phyloP scores from a whole-genome alignment of 352 stramenopile species.

The Plasmopara muralis region DNA sequence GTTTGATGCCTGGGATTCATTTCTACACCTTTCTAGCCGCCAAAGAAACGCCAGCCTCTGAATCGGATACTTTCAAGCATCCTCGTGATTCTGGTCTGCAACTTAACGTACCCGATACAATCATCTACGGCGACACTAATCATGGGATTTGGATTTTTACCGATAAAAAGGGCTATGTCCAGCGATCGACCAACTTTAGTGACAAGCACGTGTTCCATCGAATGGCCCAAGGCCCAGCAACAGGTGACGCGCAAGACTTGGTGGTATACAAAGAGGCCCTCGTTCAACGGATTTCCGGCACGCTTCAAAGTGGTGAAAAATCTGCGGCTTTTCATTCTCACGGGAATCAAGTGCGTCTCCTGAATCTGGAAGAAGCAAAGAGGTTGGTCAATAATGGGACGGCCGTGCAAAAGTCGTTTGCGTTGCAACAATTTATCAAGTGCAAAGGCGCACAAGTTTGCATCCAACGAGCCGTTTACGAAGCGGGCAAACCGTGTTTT shows the following conservation, averaged over 20 bases:
- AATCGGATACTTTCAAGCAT: neutral
- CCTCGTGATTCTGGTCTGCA: slow-evolving; percentile 8
- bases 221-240: slow-evolving; percentile 27
- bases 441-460: slow-evolving; percentile 73
- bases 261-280: slow-evolving; percentile 72
- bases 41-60: slow-evolving; percentile 28
- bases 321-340: slow-evolving; percentile 27
- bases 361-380: slow-evolving; percentile 59
- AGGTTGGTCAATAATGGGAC: slow-evolving; percentile 59
- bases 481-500: slow-evolving; percentile 45
- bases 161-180: slow-evolving; percentile 59
- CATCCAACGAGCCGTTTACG: slow-evolving; percentile 58
- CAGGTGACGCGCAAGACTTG: slow-evolving; percentile 36
- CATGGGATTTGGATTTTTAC: slow-evolving; percentile 67
- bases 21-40: slow-evolving; percentile 73
- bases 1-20: slow-evolving; percentile 71
- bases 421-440: slow-evolving; percentile 62
- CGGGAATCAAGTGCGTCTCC: slow-evolving; percentile 60
- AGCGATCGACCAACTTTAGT: slow-evolving; percentile 52
- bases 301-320: slow-evolving; percentile 5
- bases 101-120: slow-evolving; percentile 72
- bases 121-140: slow-evolving; percentile 72
- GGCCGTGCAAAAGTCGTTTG: slow-evolving; percentile 57
- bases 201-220: slow-evolving; percentile 74
- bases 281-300: slow-evolving; percentile 14